Evolutionary conservation across 73 alveolate genomes (phyloP), one percentile per base, ranked within the genome.

Genomic region (Blepharisma japonicum): DNA sequence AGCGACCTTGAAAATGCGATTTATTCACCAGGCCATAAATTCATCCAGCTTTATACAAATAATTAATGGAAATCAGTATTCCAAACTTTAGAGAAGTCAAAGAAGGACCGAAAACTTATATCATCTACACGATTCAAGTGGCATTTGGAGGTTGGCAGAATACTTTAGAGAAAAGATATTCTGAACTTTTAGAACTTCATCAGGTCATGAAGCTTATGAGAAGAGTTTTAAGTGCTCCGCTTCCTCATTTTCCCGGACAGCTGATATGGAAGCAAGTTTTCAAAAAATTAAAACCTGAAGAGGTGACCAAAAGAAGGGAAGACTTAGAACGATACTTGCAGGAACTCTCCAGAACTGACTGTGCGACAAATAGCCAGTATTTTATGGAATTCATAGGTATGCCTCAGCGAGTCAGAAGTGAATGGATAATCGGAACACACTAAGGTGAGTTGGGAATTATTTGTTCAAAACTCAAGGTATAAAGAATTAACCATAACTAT

Each of bases 191-290:
- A 61, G 74, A 61, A 61, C 23, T 61, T n/a, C 74, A 61, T 61
- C 39, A 39, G 23, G 74, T 61, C n/a, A 61, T 61, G 74, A 61
- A 61, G 47, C 74, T 61, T 18, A n/a, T 61, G 38, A 14, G 74
- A 61, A 14, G 74, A 5, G 74, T 39, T 25, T 25, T 61, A 9
- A n/a, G 23, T 5, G 23, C 47, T 61, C 74, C 74, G 14, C 47
- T 61, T 20, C 74, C 74, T 25, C 74, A 61, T 25, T 61, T 61
- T 61, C 74, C 74, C 47, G 74, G 74, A 8, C 74, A 61, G 74
- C 74, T 14, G 18, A 61, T 61, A 14, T 61, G 74, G 74, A 61
- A 61, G 47, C 74, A 61, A 61, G 23, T 61, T 25, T 14, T 39
- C 14, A 39, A 39, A 20, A 39, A 39, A 61, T 39, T 61, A 20